Percentiles rank a stretch among this genome's conserved stretches.
Conservation (phyloP, 2,329 filamentous ascomycete species). For the Botrytis pseudocinerea region DNA sequence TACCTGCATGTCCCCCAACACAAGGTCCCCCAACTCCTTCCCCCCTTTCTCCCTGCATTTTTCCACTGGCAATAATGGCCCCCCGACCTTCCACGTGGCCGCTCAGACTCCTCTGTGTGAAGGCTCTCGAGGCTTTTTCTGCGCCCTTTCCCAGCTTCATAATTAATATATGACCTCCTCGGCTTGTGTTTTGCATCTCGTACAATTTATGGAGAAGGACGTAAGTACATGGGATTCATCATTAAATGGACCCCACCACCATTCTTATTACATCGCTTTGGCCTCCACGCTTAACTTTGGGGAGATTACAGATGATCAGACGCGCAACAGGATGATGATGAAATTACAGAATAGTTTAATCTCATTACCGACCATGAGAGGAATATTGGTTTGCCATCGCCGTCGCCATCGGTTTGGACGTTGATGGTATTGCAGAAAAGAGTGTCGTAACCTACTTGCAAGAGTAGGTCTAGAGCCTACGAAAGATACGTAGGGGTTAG, state of each 20-base stretch:
- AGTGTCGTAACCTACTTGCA: not conserved
- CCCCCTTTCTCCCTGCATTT: constrained; percentile 13
- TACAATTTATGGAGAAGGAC: constrained; percentile 6
- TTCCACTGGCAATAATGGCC: constrained; percentile 3
- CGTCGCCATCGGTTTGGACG: not conserved
- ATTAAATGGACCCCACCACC: constrained; percentile 11
- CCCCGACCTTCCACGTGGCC: constrained; percentile 22
- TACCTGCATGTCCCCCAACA: constrained; percentile 15
- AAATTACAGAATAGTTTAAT: not conserved
- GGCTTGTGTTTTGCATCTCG: not conserved
- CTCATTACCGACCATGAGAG: not conserved
- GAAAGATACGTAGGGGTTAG: not conserved
- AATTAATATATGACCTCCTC: not conserved
- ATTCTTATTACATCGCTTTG: constrained; percentile 15
- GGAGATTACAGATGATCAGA: constrained; percentile 14
- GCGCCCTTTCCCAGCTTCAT: constrained; percentile 2
- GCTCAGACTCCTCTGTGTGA: constrained; percentile 17
- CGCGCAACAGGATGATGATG: not conserved
- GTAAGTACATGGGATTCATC: not conserved
- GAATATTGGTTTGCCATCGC: not conserved
- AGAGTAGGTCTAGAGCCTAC: not conserved
- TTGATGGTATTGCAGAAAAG: not conserved
- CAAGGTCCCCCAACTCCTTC: not conserved
- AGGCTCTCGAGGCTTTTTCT: not conserved
- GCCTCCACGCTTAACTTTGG: constrained; percentile 11